Percentiles rank a stretch among this genome's conserved stretches.
phyloP scores from a whole-genome alignment of 2,329 filamentous ascomycete genomes.

The Epichloe aotearoae region DNA sequence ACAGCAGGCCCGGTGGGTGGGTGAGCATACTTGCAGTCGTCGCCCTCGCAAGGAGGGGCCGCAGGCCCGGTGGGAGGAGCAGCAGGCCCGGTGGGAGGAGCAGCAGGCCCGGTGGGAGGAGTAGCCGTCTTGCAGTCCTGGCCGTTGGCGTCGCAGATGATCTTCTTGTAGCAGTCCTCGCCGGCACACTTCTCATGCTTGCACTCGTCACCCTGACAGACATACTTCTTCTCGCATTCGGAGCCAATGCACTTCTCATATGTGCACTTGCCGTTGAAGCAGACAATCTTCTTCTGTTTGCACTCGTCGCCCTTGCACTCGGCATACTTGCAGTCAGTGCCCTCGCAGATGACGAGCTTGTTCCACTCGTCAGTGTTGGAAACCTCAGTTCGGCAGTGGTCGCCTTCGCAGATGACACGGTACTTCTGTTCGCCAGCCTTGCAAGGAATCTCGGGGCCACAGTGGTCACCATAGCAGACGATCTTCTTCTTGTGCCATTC shows the following conservation, averaged over 20 bases:
- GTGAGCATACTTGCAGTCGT: background rate
- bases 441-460: conserved; percentile 17
- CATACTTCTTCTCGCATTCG: conserved; percentile 19
- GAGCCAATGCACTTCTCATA: conserved; percentile 15
- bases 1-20: background rate
- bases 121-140: conserved; percentile 9
- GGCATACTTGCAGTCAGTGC: conserved; percentile 16
- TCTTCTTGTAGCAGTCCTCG: conserved; percentile 17
- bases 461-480: conserved; percentile 22
- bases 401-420: conserved; percentile 20
- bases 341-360: conserved; percentile 18
- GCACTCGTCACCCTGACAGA: conserved; percentile 20
- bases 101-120: conserved; percentile 2
- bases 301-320: conserved; percentile 13
- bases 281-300: conserved; percentile 19
- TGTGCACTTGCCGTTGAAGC: conserved; percentile 18
- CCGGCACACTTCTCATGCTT: conserved; percentile 17
- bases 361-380: conserved; percentile 14
- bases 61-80: background rate
- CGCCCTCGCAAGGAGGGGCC: conserved; percentile 3
- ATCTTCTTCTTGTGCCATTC: conserved; percentile 19
- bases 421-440: conserved; percentile 13
- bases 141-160: conserved; percentile 14
- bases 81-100: background rate
- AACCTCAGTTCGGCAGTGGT: conserved; percentile 15